Evolutionary conservation across 2,329 filamentous ascomycete genomes (phyloP), one percentile per base, ranked within the genome.

Genomic region (Fusarium sp.): DNA sequence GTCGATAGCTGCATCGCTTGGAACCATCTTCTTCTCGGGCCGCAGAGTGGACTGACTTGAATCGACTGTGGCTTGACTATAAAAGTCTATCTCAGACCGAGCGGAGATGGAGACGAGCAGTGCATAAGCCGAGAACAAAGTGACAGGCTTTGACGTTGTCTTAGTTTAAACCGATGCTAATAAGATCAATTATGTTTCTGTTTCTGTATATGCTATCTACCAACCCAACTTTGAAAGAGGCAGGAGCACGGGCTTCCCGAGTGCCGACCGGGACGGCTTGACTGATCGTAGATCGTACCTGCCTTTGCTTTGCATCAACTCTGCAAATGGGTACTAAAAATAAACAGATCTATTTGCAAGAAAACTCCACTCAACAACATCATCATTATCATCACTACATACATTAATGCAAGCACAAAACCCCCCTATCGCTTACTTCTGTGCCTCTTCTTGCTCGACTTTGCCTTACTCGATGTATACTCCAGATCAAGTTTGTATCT

Each of bases 401-500:
- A 22, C 12, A 32, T 24, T 10, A 22, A 25, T 18, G 14, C 29
- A 44, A 18, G 20, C 3, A 14, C 10, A 14, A 11, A 14, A 3
- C 27, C 13, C 18, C 16, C 32, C 30, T 61, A 67, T 25, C 72
- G 66, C 53, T 75, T 76, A 9, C 65, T 67, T 61, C 76, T 77
- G 61, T 71, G 69, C 12, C 72, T 61, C 53, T 73, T 77, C 67
- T 78, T 77, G 56, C 70, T 68, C 13, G 72, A 69, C 68, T 76
- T 74, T 44, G 69, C 49, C 64, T 74, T 76, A 61, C 67, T 76
- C 34, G 74, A 71, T 27, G 74, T 67, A 49, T 77, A 76, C 37
- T 79, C 77, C 42, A 79, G 49, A 44, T 74, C 76, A 29, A 77
- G 71, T 29, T 71, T 75, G 60, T 78, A 79, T 40, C 71, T 63